Percentiles rank a stretch among this genome's conserved stretches.
phyloP scores from a whole-genome alignment of 495 filamentous ascomycete genomes.

The Talaromyces adpressus region DNA sequence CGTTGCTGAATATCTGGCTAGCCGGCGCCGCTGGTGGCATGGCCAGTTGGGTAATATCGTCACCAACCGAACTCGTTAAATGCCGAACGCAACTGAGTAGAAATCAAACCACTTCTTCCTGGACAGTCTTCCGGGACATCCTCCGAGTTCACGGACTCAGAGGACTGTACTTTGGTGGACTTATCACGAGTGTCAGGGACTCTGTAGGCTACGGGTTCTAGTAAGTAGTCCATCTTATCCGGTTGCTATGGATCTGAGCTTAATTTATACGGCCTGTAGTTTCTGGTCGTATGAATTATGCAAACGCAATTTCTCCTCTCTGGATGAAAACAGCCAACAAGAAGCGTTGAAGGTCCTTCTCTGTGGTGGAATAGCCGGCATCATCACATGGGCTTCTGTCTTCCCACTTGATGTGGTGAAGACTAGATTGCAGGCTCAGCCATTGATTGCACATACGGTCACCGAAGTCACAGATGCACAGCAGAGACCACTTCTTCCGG shows the following conservation, averaged over 20 bases:
- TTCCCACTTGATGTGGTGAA: slow-evolving; percentile 89
- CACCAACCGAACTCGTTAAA: slow-evolving; percentile 84
- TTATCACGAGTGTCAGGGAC: slow-evolving; percentile 72
- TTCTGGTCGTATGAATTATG: slow-evolving; percentile 82
- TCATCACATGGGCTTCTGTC: slow-evolving; percentile 77
- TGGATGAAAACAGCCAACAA: slow-evolving; percentile 31
- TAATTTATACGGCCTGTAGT: slow-evolving; percentile 23
- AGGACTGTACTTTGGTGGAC: slow-evolving; percentile 72
- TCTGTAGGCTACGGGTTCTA: slow-evolving; percentile 89
- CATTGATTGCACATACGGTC: slow-evolving; percentile 19
- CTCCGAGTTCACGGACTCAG: slow-evolving; percentile 52
- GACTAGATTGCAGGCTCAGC: slow-evolving; percentile 72
- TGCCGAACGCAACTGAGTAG: slow-evolving; percentile 64
- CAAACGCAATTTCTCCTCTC: slow-evolving; percentile 44
- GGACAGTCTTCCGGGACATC: slow-evolving; percentile 55
- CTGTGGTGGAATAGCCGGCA: slow-evolving; percentile 77
- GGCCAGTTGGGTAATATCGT: slow-evolving; percentile 71
- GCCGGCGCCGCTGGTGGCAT: slow-evolving; percentile 74
- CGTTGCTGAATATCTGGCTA: slow-evolving; percentile 52
- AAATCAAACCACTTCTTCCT: slow-evolving; percentile 40
- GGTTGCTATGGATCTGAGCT: slow-evolving; percentile 4
- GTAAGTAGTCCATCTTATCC: slow-evolving; percentile 34
- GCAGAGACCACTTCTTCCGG: slow-evolving; percentile 11
- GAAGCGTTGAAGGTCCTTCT: slow-evolving; percentile 61
- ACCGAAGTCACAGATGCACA: slow-evolving; percentile 15